Percentiles rank a stretch among this genome's conserved stretches.
Conservation (phyloP, 2,329 filamentous ascomycete species). For the Fonsecaea nubica region DNA sequence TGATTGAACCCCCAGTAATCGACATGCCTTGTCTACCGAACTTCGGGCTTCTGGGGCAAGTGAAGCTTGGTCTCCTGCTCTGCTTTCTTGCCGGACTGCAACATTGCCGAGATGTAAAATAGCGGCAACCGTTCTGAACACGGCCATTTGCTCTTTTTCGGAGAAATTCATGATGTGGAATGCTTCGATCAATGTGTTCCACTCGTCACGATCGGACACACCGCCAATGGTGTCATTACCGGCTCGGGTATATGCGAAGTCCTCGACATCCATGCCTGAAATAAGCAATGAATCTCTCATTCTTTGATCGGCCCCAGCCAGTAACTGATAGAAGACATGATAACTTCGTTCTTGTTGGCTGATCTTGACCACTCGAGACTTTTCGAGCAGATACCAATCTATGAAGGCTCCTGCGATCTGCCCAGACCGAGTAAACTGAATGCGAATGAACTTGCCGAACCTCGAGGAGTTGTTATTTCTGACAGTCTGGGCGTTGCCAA, state of each 20-base stretch:
- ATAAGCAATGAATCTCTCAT: conserved; percentile 80
- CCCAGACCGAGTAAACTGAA: conserved; percentile 86
- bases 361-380: conserved; percentile 92
- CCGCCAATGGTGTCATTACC: conserved; percentile 92
- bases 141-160: conserved; percentile 79
- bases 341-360: conserved; percentile 92
- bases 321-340: conserved; percentile 94
- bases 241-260: conserved; percentile 89
- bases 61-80: conserved; percentile 87
- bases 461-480: conserved; percentile 98
- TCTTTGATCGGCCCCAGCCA: conserved; percentile 77
- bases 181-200: conserved; percentile 86
- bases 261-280: conserved; percentile 74
- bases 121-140: conserved; percentile 85
- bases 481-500: conserved; percentile 97
- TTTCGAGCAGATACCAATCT: conserved; percentile 97
- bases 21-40: conserved; percentile 79
- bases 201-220: conserved; percentile 88
- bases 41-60: conserved; percentile 76
- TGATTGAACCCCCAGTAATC: conserved; percentile 79
- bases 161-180: conserved; percentile 95
- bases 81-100: conserved; percentile 84
- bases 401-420: conserved; percentile 96
- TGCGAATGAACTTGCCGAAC: conserved; percentile 98
- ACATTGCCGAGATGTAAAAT: conserved; percentile 95